A percentile compares a stretch with the other conserved stretches of the same genome.
These are phyloP conservation scores for Symbiodinium pilosum DNA, from an alignment of 73 alveolate species.

Conservation along the genomic window DNA sequence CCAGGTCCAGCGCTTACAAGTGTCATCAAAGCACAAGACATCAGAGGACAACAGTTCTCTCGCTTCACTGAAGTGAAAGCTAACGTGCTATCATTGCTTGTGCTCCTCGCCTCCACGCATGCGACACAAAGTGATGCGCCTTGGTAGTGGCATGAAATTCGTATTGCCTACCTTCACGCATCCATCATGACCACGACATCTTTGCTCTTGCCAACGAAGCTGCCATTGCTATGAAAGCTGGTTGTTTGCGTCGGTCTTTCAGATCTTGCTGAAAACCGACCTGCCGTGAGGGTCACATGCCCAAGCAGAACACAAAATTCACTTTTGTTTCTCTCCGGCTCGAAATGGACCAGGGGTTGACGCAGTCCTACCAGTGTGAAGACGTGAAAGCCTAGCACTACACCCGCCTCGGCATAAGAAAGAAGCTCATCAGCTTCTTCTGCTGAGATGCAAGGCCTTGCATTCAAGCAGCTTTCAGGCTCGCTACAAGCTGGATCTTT, in stretches of 20 bases:
- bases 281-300: background rate
- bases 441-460: slow-evolving; percentile 10
- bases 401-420: slow-evolving; percentile 67
- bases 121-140: slow-evolving; percentile 69
- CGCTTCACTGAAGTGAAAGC: background rate
- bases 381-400: no score
- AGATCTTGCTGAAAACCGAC: slow-evolving; percentile 51
- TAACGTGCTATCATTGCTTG: background rate
- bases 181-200: no score
- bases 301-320: no score
- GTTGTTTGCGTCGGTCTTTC: slow-evolving; percentile 13
- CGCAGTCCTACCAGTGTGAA: no score
- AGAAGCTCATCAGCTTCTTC: slow-evolving; percentile 60
- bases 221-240: slow-evolving; percentile 14
- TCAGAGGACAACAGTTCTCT: background rate
- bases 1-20: no score
- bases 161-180: no score
- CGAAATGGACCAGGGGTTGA: no score
- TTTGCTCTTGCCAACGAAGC: no score
- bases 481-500: no score
- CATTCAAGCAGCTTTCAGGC: no score
- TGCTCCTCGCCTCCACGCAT: slow-evolving; percentile 56
- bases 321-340: no score
- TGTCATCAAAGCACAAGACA: background rate
- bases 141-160: no score